Evolutionary conservation across 192 early-diverging fungal genomes (phyloP).

Genomic region (Coemansia sp.): DNA sequence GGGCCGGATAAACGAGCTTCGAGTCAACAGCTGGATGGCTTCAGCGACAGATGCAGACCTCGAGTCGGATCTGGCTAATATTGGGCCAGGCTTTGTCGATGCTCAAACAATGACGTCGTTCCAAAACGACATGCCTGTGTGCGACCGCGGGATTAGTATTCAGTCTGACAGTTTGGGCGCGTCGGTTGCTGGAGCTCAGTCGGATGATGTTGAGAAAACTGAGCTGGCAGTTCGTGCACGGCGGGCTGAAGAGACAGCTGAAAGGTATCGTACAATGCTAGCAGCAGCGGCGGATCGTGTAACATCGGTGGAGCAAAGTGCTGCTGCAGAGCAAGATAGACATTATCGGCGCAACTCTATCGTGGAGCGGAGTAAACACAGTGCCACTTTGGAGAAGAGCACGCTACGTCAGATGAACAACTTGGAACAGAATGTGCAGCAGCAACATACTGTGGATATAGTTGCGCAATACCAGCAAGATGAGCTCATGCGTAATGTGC

Average conservation of each 20-base stretch:
- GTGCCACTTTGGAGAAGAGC: too few relatives aligned
- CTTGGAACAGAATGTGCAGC: background rate
- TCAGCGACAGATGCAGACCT: background rate
- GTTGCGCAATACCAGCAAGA: background rate
- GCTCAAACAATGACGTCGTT: slow-evolving; percentile 39
- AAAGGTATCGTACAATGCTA: background rate
- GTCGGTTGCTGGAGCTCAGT: background rate
- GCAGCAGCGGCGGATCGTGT: background rate
- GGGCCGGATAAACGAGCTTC: slow-evolving; percentile 9
- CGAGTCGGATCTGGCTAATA: background rate
- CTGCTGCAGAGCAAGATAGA: background rate
- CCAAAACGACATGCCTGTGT: background rate
- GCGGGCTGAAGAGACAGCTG: background rate
- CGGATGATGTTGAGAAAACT: background rate
- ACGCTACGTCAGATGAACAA: too few relatives aligned
- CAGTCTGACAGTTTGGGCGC: slow-evolving; percentile 8
- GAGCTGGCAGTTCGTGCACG: slow-evolving; percentile 10
- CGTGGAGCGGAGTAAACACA: too few relatives aligned
- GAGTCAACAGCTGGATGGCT: background rate
- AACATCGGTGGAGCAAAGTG: background rate
- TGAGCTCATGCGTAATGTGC: background rate
- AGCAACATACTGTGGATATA: background rate
- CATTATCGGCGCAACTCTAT: background rate
- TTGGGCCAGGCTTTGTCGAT: background rate
- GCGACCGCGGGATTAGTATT: slow-evolving; percentile 16